These are phyloP conservation scores for Paxillus rubicundulus DNA, from an alignment of 768 basidiomycete species.

Conservation along the genomic window DNA sequence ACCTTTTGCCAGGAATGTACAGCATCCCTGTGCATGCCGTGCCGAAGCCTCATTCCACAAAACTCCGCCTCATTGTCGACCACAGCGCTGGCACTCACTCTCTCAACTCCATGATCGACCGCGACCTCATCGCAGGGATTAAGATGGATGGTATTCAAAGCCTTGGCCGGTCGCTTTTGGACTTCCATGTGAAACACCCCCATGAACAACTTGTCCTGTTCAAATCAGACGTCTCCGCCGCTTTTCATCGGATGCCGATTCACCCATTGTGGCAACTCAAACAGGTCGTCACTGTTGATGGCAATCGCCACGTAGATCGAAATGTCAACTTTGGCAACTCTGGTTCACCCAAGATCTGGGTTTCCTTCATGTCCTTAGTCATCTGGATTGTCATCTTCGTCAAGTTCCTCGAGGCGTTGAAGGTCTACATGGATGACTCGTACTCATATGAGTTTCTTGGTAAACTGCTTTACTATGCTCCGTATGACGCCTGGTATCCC, in stretches of 20 bases:
- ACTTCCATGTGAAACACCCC: too few relatives aligned
- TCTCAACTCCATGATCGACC: too few relatives aligned
- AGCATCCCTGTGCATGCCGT: too few relatives aligned
- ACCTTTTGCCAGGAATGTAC: too few relatives aligned
- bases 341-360: slow-evolving; percentile 26
- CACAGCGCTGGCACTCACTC: too few relatives aligned
- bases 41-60: too few relatives aligned
- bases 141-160: too few relatives aligned
- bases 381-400: slow-evolving; percentile 24
- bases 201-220: not conserved
- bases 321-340: slow-evolving; percentile 23
- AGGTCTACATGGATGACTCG: not conserved
- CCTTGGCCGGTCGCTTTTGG: too few relatives aligned
- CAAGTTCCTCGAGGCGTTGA: not conserved
- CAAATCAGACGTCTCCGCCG: not conserved
- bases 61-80: too few relatives aligned
- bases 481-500: slow-evolving; percentile 21
- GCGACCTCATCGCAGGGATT: too few relatives aligned
- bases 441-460: not conserved
- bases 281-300: slow-evolving; percentile 31
- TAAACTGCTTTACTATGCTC: slow-evolving; percentile 21
- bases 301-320: slow-evolving; percentile 20
- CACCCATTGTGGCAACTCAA: too few relatives aligned
- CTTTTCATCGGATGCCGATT: not conserved
- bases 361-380: slow-evolving; percentile 17